Evolutionary conservation across 495 filamentous ascomycete species (phyloP).

Genomic region (Xylaria longipes): DNA sequence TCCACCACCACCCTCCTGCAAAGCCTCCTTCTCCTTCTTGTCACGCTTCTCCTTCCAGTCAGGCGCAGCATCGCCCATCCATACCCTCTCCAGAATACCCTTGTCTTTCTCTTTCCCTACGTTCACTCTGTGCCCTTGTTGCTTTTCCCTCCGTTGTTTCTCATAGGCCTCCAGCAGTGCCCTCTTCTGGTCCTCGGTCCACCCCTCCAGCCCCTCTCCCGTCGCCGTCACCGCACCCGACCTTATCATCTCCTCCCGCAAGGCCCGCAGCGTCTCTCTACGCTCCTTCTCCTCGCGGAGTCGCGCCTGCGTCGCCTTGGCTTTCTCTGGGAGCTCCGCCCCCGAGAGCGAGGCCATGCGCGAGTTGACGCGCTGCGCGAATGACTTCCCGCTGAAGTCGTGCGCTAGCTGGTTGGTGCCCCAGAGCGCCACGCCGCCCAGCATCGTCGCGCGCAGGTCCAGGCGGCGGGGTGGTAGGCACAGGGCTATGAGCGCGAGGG

Average conservation of each 20-base stretch:
- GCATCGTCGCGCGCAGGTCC: conserved; percentile 69
- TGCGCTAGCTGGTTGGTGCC: conserved; percentile 70
- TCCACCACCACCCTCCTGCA: conserved; percentile 75
- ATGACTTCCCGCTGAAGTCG: conserved; percentile 63
- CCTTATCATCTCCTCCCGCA: conserved; percentile 44
- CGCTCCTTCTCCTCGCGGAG: conserved; percentile 54
- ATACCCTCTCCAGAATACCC: conserved; percentile 59
- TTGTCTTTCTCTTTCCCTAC: conserved; percentile 43
- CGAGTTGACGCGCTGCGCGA: conserved; percentile 51
- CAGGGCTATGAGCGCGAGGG: conserved; percentile 73
- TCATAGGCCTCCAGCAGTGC: conserved; percentile 27
- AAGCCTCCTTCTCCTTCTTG: conserved; percentile 70
- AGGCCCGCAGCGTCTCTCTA: conserved; percentile 41
- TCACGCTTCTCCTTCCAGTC: conserved; percentile 78
- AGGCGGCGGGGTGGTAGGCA: conserved; percentile 82
- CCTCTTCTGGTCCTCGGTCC: conserved; percentile 37
- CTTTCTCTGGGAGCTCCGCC: conserved; percentile 60
- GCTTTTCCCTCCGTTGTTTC: conserved; percentile 29
- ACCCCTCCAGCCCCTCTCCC: conserved; percentile 27
- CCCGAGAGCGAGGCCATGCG: conserved; percentile 34
- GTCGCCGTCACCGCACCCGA: conserved; percentile 34
- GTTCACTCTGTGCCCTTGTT: not conserved
- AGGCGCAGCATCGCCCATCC: conserved; percentile 68
- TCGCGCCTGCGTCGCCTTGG: conserved; percentile 58
- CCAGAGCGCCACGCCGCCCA: conserved; percentile 63